These are phyloP conservation scores for Kodamaea sp. DNA, from an alignment of 1,139 yeast genomes.

Conservation along the genomic window DNA sequence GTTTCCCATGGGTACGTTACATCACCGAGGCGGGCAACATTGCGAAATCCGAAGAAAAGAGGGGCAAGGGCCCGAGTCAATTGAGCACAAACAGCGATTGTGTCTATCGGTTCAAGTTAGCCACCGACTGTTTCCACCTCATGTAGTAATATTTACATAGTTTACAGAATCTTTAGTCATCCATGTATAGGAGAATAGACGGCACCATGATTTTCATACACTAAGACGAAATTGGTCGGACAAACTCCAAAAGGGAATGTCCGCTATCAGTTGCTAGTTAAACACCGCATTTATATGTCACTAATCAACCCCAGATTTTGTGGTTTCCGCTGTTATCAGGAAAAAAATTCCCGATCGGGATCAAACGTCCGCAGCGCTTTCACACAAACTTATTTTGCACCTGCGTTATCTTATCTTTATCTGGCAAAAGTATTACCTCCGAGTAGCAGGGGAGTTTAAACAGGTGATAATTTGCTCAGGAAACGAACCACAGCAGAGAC, in stretches of 20 bases:
- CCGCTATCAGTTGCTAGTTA: too few species aligned
- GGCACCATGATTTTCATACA: too few species aligned
- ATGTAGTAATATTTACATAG: too few species aligned
- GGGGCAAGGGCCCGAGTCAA: too few species aligned
- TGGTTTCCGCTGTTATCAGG: too few species aligned
- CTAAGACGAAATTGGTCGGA: too few species aligned
- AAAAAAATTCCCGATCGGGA: conserved; percentile 7
- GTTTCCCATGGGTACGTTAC: conserved; percentile 52
- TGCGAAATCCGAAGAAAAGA: neutral
- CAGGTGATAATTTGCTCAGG: conserved; percentile 5
- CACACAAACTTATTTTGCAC: neutral
- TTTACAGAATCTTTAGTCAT: too few species aligned
- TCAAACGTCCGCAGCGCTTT: conserved; percentile 5
- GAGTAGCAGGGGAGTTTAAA: conserved; percentile 3
- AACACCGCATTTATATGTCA: too few species aligned
- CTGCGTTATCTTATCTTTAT: conserved; percentile 10
- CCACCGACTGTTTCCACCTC: conserved; percentile 13
- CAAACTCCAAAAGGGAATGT: too few species aligned
- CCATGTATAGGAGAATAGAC: too few species aligned
- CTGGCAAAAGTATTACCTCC: conserved; percentile 1
- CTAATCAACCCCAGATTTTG: too few species aligned
- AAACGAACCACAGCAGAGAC: neutral
- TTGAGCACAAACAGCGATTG: conserved; percentile 18
- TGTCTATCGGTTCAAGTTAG: conserved; percentile 33
- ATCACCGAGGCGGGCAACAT: conserved; percentile 24